Base-by-base conservation (phyloP, 1,284 basidiomycete species). In the Moniliella sp. region DNA sequence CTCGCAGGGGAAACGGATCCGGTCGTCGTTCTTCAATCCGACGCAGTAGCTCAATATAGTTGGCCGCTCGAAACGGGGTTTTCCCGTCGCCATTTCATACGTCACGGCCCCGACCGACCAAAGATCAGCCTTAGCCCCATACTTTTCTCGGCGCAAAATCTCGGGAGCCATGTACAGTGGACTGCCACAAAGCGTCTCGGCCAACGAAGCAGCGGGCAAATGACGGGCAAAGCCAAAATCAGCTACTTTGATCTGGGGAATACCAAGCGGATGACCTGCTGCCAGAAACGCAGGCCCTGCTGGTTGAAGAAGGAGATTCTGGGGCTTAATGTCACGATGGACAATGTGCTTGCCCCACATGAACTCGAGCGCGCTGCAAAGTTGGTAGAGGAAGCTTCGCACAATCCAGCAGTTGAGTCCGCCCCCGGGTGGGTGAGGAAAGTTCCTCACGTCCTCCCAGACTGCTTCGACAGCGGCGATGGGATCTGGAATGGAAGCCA, bases 141-240 rank as follows among this genome's bases (percentile, higher is more conserved):
- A 94, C 62, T 88, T 91, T 64, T 97, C 79, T 60, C 91, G 93
- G 13, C 81, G 73, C 12, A 99, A 66, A 43, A 99, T 97, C 63
- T 99, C 88, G 0, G 88, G 88, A 0, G 91, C 88, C 88, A 97
- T 99, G 64, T 99, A 99, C 18, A 99, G 65, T 74, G 91, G 88
- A 12, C 83, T 91, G 5, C 91, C 88, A 57, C 88, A 99, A 0
- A 99, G 67, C 2, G 88, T 99, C 63, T 97, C 88, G 5, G 88
- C 91, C 70, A 97, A 73, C 66, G 82, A 78, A 3, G 82, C 75
- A 28, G 77, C 78, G 0, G 86, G 83, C 4, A 99, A 66, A 18
- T 77, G 78, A 9, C 91, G 72, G 0, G 91, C 91, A 51, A 99
- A 99, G 0, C 88, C 88, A 61, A 99, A 97, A 62, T 99, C 88